phyloP scores from a whole-genome alignment of 2,329 filamentous ascomycete genomes.

The Helicocarpus griseus region DNA sequence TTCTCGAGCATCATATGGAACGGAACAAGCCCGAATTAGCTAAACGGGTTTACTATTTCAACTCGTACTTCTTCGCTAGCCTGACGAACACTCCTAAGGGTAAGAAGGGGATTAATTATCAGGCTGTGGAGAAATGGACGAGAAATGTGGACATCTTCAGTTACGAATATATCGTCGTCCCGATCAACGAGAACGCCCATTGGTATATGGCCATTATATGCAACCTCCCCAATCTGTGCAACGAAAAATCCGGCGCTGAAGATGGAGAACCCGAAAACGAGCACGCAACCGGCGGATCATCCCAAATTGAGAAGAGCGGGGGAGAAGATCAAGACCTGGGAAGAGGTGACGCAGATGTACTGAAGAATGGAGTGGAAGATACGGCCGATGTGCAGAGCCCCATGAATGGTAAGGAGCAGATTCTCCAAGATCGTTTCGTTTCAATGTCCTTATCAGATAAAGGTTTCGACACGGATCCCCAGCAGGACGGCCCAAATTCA shows the following conservation, averaged over 20 bases:
- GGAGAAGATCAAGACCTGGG: not conserved
- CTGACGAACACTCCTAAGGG: conserved; percentile 52
- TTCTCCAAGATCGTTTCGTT: conserved; percentile 17
- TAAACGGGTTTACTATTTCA: conserved; percentile 74
- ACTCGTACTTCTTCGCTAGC: conserved; percentile 80
- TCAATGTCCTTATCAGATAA: conserved; percentile 22
- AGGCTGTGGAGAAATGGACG: conserved; percentile 80
- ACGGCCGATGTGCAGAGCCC: conserved; percentile 2
- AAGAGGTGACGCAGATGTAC: not conserved
- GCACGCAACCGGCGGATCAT: not conserved
- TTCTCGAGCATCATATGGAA: conserved; percentile 54
- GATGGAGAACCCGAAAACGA: not conserved
- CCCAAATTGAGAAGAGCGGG: not conserved
- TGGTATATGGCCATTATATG: conserved; percentile 97
- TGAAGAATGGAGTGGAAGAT: not conserved
- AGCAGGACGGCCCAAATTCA: not conserved
- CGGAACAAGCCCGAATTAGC: conserved; percentile 46
- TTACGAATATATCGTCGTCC: conserved; percentile 83
- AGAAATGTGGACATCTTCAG: conserved; percentile 71
- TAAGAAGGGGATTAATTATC: conserved; percentile 61
- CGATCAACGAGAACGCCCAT: conserved; percentile 76
- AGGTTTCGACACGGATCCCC: not conserved
- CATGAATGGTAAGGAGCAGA: conserved; percentile 16
- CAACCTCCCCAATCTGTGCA: conserved; percentile 54
- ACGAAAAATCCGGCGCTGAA: not conserved